Conservation (phyloP, 2,329 filamentous ascomycete species). For the Sporothrix pseudoabietina region DNA sequence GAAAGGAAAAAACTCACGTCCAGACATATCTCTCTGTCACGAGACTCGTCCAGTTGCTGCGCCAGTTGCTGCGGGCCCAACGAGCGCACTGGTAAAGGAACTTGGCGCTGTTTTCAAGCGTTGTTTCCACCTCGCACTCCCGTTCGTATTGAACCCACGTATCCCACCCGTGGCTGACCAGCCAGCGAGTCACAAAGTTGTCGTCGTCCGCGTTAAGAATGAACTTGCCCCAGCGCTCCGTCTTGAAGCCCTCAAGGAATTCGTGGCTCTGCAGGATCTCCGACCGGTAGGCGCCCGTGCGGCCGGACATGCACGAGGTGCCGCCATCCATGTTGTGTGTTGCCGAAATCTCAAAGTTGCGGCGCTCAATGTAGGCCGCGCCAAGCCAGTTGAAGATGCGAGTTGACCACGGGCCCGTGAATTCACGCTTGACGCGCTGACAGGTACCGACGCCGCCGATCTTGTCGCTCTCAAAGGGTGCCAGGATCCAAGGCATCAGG, state of each 20-base stretch:
- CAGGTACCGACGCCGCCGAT: slow-evolving; percentile 93
- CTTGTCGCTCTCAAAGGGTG: slow-evolving; percentile 80
- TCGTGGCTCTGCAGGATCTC: slow-evolving; percentile 82
- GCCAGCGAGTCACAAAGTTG: slow-evolving; percentile 96
- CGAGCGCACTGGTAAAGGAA: slow-evolving; percentile 92
- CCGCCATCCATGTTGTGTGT: slow-evolving; percentile 94
- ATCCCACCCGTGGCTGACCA: slow-evolving; percentile 89
- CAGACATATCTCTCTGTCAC: slow-evolving; percentile 81
- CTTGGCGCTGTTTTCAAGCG: slow-evolving; percentile 82
- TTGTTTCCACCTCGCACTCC: slow-evolving; percentile 90
- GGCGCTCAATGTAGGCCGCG: slow-evolving; percentile 85
- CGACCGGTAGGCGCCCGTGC: slow-evolving; percentile 88
- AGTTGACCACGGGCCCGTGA: slow-evolving; percentile 59
- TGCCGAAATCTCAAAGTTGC: slow-evolving; percentile 95
- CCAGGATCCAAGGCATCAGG: slow-evolving; percentile 86
- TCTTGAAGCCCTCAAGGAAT: slow-evolving; percentile 87
- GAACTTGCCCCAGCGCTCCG: slow-evolving; percentile 85
- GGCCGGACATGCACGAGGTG: slow-evolving; percentile 93
- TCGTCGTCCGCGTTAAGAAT: slow-evolving; percentile 96
- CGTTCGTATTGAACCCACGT: slow-evolving; percentile 93
- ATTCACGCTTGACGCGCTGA: slow-evolving; percentile 76
- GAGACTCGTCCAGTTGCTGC: slow-evolving; percentile 91
- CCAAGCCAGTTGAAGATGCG: slow-evolving; percentile 86
- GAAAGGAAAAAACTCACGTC: slow-evolving; percentile 64
- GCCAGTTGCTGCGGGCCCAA: slow-evolving; percentile 97